These are phyloP conservation scores for Chalciporus sphaerocephalus DNA, from an alignment of 768 basidiomycete genomes.

Conservation along the genomic window DNA sequence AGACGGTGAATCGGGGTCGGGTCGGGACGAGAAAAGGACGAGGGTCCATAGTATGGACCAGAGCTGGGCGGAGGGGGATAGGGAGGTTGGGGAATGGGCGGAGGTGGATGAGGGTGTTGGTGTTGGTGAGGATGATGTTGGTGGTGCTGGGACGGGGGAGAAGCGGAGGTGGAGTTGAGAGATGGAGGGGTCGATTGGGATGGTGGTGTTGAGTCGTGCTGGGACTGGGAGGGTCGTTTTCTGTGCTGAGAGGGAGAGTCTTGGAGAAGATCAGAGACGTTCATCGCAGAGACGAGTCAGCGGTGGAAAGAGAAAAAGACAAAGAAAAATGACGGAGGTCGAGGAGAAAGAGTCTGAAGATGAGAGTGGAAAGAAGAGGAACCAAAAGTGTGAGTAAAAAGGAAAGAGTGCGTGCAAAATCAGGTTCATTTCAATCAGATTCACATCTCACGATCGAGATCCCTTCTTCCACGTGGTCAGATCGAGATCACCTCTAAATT, in stretches of 20 bases:
- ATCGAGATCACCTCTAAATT: constrained; percentile 28
- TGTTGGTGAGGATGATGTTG: constrained; percentile 24
- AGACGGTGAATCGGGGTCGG: constrained; percentile 24
- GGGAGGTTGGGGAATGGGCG: constrained; percentile 14
- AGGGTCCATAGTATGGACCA: constrained; percentile 15
- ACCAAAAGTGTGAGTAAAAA: constrained; percentile 27
- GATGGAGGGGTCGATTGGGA: constrained; percentile 26
- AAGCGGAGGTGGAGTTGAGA: constrained; percentile 27
- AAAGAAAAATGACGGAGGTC: background rate
- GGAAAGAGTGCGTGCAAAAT: constrained; percentile 25
- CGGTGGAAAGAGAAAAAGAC: background rate
- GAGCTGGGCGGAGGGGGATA: constrained; percentile 23
- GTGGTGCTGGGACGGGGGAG: constrained; percentile 30
- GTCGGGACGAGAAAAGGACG: constrained; percentile 16
- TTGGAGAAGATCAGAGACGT: constrained; percentile 65
- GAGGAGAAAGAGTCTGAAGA: constrained; percentile 15
- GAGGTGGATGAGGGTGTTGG: constrained; percentile 13
- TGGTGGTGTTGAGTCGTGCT: constrained; percentile 23
- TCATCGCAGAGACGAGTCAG: constrained; percentile 38
- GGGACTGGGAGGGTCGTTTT: constrained; percentile 26
- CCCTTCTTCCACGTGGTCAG: constrained; percentile 25
- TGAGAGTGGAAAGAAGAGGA: constrained; percentile 28
- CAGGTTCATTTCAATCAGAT: constrained; percentile 34
- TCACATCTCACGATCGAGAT: constrained; percentile 33
- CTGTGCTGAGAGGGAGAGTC: constrained; percentile 63